phyloP scores from a whole-genome alignment of 768 basidiomycete genomes.

The Hemileccinum rubropunctum region DNA sequence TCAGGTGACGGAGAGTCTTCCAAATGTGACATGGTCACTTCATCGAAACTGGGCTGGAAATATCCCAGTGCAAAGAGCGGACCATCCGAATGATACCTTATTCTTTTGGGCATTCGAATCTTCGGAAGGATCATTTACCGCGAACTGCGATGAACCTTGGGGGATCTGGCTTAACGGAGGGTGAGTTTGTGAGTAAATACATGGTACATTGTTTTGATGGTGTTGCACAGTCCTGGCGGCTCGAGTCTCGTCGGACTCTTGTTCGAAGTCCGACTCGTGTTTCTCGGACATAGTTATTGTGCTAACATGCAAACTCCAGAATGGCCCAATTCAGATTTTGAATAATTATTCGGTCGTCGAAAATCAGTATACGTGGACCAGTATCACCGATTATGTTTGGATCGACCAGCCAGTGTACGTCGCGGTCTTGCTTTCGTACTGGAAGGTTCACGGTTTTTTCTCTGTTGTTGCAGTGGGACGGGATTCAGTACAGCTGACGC shows the following conservation, averaged over 20 bases:
- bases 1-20: slow-evolving; percentile 49
- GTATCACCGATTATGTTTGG: slow-evolving; percentile 57
- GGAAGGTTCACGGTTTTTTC: neutral
- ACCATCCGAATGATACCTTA: slow-evolving; percentile 61
- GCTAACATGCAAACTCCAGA: slow-evolving; percentile 35
- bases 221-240: slow-evolving; percentile 50
- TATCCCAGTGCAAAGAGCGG: slow-evolving; percentile 53
- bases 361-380: slow-evolving; percentile 58
- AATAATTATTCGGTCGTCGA: slow-evolving; percentile 44
- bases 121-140: slow-evolving; percentile 51
- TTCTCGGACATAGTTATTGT: neutral
- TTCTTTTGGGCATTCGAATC: slow-evolving; percentile 67
- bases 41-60: slow-evolving; percentile 59
- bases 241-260: slow-evolving; percentile 63
- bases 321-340: slow-evolving; percentile 61
- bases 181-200: slow-evolving; percentile 30
- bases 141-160: slow-evolving; percentile 52
- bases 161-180: slow-evolving; percentile 73
- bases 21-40: slow-evolving; percentile 52
- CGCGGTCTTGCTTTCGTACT: neutral
- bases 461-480: slow-evolving; percentile 19
- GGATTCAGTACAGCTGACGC: neutral
- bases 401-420: slow-evolving; percentile 65
- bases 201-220: neutral
- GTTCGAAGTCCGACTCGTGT: slow-evolving; percentile 46